Conservation (phyloP, 1,139 yeast species). For the Blastobotrys serpentis region DNA sequence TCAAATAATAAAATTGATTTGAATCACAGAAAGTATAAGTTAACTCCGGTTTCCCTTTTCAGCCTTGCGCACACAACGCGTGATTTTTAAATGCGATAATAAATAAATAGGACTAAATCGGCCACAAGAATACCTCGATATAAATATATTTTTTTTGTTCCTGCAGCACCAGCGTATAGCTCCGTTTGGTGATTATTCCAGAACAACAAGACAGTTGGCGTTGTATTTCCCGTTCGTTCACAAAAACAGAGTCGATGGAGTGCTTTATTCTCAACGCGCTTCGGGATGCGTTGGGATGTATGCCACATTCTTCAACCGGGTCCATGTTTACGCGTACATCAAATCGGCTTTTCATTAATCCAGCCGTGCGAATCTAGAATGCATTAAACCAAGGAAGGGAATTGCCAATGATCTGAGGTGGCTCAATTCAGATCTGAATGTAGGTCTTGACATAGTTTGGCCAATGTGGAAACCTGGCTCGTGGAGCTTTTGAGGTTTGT, state of each 20-base stretch:
- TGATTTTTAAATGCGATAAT: background rate
- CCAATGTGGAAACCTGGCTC: background rate
- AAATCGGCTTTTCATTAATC: too few species aligned
- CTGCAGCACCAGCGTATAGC: background rate
- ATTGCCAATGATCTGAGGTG: too few species aligned
- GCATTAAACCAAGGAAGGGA: too few species aligned
- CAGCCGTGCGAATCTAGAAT: too few species aligned
- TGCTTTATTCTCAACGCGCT: background rate
- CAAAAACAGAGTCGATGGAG: background rate
- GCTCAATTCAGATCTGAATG: background rate
- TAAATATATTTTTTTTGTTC: background rate
- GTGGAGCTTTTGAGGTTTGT: background rate
- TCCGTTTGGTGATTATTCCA: background rate
- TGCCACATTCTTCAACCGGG: too few species aligned
- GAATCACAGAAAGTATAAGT: background rate
- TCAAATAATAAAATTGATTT: background rate
- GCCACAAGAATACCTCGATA: background rate
- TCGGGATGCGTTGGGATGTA: background rate
- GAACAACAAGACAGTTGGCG: background rate
- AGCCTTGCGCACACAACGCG: background rate
- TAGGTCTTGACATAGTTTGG: conserved; percentile 2
- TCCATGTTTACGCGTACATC: too few species aligned
- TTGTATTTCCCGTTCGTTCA: background rate
- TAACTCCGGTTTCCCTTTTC: background rate
- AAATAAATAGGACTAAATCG: background rate